Conservation (phyloP, 1,139 yeast genomes). For the Geotrichum siamense region DNA sequence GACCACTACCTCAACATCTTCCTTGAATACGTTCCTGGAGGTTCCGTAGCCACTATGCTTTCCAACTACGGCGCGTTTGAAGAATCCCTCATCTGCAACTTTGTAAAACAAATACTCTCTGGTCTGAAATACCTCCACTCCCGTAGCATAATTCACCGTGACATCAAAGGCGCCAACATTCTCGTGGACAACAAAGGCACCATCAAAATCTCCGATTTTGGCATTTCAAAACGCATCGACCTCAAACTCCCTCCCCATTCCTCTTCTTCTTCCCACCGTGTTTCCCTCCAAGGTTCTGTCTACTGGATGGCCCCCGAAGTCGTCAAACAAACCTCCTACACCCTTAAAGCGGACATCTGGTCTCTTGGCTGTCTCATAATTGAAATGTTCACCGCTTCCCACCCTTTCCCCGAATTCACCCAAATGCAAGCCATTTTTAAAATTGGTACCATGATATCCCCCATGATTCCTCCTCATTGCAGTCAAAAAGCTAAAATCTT, state of each 20-base stretch:
- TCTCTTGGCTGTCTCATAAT: conserved; percentile 85
- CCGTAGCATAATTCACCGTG: conserved; percentile 80
- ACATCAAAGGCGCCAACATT: conserved; percentile 89
- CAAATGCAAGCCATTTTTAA: conserved; percentile 96
- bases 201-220: conserved; percentile 89
- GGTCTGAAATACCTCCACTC: conserved; percentile 78
- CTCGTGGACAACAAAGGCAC: conserved; percentile 85
- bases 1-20: conserved; percentile 69
- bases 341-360: conserved; percentile 92
- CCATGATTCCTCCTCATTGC: conserved; percentile 70
- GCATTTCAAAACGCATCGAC: conserved; percentile 72
- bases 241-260: conserved; percentile 31
- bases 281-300: conserved; percentile 87
- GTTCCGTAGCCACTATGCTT: conserved; percentile 83
- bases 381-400: conserved; percentile 92
- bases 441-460: conserved; percentile 73
- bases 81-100: conserved; percentile 77
- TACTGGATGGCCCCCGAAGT: conserved; percentile 99
- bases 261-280: conserved; percentile 48
- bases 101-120: conserved; percentile 73
- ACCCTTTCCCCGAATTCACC: conserved; percentile 87
- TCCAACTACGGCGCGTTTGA: conserved; percentile 86
- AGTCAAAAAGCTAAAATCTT: conserved; percentile 64
- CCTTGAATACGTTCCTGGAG: conserved; percentile 94
- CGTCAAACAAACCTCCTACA: conserved; percentile 85